Conservation (phyloP, 805 yeast species). For the Candida glaebosa region DNA sequence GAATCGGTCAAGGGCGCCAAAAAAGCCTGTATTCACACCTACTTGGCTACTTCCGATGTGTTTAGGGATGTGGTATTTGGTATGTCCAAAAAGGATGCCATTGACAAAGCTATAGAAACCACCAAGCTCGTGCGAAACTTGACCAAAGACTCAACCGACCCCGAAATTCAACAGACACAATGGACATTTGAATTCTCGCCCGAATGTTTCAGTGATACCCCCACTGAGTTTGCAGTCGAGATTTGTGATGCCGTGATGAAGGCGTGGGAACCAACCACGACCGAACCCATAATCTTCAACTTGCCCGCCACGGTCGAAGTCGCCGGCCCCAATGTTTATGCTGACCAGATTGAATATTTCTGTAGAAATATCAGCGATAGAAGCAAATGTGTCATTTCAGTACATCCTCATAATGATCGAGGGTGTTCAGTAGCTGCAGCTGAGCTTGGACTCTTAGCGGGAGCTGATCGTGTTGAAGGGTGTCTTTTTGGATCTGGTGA, state of each 20-base stretch:
- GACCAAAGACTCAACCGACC: constrained; percentile 71
- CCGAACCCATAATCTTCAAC: constrained; percentile 72
- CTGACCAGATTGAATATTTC: constrained; percentile 78
- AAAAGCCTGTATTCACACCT: constrained; percentile 67
- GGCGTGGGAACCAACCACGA: constrained; percentile 77
- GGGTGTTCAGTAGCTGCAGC: constrained; percentile 85
- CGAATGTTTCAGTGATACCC: constrained; percentile 74
- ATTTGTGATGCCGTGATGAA: constrained; percentile 77
- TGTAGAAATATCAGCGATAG: constrained; percentile 64
- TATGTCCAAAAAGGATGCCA: constrained; percentile 66
- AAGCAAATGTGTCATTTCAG: constrained; percentile 65
- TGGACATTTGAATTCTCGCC: constrained; percentile 79
- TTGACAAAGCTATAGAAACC: constrained; percentile 66
- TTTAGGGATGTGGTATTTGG: constrained; percentile 75
- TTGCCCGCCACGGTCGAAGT: constrained; percentile 82
- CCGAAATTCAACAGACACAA: constrained; percentile 54
- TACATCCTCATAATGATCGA: constrained; percentile 77
- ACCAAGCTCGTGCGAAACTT: constrained; percentile 63
- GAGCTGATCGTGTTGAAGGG: constrained; percentile 83
- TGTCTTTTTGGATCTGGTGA: constrained; percentile 83
- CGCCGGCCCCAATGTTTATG: constrained; percentile 70
- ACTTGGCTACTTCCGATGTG: constrained; percentile 71
- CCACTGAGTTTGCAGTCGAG: constrained; percentile 68
- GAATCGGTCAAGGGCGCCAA: constrained; percentile 73
- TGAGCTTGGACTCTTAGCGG: constrained; percentile 74